Evolutionary conservation across 768 basidiomycete species (phyloP).

Genomic region (Pulveroboletus sp.): DNA sequence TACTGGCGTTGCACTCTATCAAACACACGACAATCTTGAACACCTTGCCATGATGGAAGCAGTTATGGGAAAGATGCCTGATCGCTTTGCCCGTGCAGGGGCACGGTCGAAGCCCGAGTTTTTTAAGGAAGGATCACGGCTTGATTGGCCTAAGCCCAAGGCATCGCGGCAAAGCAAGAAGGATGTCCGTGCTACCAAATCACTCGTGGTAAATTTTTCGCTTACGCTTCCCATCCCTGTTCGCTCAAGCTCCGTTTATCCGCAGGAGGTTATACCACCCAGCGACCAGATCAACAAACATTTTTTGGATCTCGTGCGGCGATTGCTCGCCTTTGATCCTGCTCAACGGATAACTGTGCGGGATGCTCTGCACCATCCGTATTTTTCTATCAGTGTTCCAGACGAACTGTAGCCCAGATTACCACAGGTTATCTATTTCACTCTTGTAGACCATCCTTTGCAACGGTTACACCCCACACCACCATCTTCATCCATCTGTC

Average conservation of each 20-base stretch:
- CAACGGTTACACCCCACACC: slow-evolving; percentile 18
- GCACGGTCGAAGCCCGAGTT: slow-evolving; percentile 86
- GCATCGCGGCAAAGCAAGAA: slow-evolving; percentile 89
- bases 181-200: slow-evolving; percentile 84
- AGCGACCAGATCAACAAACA: slow-evolving; percentile 70
- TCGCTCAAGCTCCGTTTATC: slow-evolving; percentile 6
- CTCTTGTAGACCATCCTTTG: slow-evolving; percentile 32
- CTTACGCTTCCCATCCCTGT: neutral
- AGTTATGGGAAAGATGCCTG: slow-evolving; percentile 98
- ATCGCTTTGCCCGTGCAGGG: slow-evolving; percentile 73
- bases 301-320: slow-evolving; percentile 86
- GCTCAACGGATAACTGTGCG: slow-evolving; percentile 82
- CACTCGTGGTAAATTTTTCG: slow-evolving; percentile 58
- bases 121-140: slow-evolving; percentile 80
- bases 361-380: slow-evolving; percentile 85
- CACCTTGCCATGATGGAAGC: slow-evolving; percentile 99
- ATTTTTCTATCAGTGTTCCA: slow-evolving; percentile 69
- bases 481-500: slow-evolving; percentile 24
- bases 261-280: slow-evolving; percentile 81
- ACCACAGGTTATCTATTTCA: slow-evolving; percentile 34
- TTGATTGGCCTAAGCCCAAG: slow-evolving; percentile 92
- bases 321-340: slow-evolving; percentile 88
- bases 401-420: slow-evolving; percentile 57
- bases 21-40: slow-evolving; percentile 98
- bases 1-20: slow-evolving; percentile 97